Evolutionary conservation across 108 stramenopile species (phyloP), one percentile per base, ranked within the genome.

Genomic region (Nitzschia putrida): DNA sequence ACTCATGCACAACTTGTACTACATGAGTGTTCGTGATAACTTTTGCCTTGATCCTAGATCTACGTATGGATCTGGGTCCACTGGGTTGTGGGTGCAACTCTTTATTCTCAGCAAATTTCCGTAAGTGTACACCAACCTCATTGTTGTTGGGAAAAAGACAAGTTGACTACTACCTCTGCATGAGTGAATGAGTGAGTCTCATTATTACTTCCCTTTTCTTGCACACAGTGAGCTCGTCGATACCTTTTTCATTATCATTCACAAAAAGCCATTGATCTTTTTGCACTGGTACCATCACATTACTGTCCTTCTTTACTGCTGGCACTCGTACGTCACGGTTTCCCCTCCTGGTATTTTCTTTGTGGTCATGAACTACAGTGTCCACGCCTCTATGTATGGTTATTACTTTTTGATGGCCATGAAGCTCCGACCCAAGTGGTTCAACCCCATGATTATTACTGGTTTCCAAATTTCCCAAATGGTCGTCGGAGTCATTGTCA

Each of bases 211-310:
- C 42, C 20, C 40, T 0, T 18, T 6, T 4, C 25, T 13, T 52
- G 41, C 6, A 49, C 21, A 66, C 81, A 85, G 85, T 54, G 98
- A 99, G 83, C 85, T 99, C 29, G 43, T 97, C 64, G 98, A 99
- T 71, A 99, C 98, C 8, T 85, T 94, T 74, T 99, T 99, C 81
- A 97, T 99, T 76, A 93, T 99, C 37, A 80, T 97, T 64, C 89
- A 97, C 78, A 97, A 98, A 76, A 95, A 94, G 80, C 93, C 85
- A 4, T 83, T 97, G 23, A 92, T 97, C 66, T 96, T 98, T 79
- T 80, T 98, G 53, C 98, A 98, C 76, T 98, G 97, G 97, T 98
- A 97, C 86, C 98, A 98, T 73, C 98, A 98, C 76, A 83, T 97
- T 58, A 95, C 98, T 25, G 98, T 99, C 18, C 75, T 99, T 22